Base-by-base conservation (phyloP, 495 filamentous ascomycete genomes). In the Talaromyces borbonicus region DNA sequence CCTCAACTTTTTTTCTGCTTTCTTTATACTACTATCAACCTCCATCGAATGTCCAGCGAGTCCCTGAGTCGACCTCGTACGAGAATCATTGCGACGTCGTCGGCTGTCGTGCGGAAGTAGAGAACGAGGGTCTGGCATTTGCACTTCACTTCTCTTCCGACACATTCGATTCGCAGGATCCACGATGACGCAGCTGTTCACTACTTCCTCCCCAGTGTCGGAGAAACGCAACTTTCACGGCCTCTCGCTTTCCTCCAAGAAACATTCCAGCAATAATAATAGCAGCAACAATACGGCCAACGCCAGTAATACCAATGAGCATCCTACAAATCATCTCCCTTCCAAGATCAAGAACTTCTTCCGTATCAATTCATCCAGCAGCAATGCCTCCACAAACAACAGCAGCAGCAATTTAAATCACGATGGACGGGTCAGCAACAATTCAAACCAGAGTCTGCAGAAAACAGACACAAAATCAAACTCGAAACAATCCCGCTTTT, bases 311-410 rank as follows among this genome's bases (percentile, higher is more conserved):
- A 32, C 46, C 44, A 37, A 33, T 14, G 52, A 46, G 24, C 59
- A 56, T 46, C 61, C 71, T 30, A 67, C 63, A 51, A 62, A 63
- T 62, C 85, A 92, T 55, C 79, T 95, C 55, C 87, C 83, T 26
- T 84, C 90, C 59, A 89, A 83, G 62, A 78, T 98, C 63, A 93
- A 84, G 77, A 94, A 90, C 61, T 97, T 97, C 72, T 98, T 98
- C 72, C 87, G 92, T 56, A 95, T 96, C 69, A 95, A 85, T 63
- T 85, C 72, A 55, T 71, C 74, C 29, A 65, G 70, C 52, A 79
- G 65, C 60, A 77, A 75, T 52, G 64, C 65, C 49, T 56, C 49
- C 52, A 59, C 51, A 53, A 65, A 65, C 58, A 50, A 51, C 31
- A 62, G 59, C 55, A 55, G 60, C 46, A 54, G 56, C 38, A 67